These are phyloP conservation scores for Persicaria tinctoria DNA, from an alignment of 148 eudicot genomes.

Conservation along the genomic window DNA sequence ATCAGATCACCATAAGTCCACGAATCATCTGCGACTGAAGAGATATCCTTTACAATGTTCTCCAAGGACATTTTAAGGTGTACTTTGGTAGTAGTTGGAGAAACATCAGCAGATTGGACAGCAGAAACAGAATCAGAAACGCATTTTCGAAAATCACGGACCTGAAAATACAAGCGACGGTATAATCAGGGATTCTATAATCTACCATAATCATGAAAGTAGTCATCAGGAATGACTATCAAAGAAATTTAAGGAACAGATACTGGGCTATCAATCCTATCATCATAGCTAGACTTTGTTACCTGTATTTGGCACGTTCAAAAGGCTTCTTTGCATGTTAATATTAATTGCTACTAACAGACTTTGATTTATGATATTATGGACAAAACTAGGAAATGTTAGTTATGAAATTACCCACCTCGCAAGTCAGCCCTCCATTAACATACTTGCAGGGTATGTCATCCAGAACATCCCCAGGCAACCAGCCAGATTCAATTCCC, in stretches of 20 bases:
- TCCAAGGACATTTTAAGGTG: constrained; percentile 84
- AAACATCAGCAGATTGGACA: constrained; percentile 32
- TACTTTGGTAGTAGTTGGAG: constrained; percentile 51
- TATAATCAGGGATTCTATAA: neutral
- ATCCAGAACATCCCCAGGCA: constrained; percentile 86
- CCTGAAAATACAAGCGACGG: constrained; percentile 34
- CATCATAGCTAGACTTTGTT: neutral
- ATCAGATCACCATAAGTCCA: constrained; percentile 99
- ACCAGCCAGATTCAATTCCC: constrained; percentile 87
- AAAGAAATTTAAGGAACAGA: neutral
- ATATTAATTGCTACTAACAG: neutral
- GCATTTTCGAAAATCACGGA: constrained; percentile 80
- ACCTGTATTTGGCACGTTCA: neutral
- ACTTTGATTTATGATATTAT: neutral
- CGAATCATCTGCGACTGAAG: constrained; percentile 61
- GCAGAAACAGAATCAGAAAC: constrained; percentile 35
- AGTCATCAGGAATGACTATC: neutral
- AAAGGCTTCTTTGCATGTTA: neutral
- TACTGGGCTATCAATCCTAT: neutral
- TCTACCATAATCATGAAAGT: neutral
- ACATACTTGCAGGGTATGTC: constrained; percentile 87
- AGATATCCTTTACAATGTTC: constrained; percentile 92
- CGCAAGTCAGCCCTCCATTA: constrained; percentile 65
- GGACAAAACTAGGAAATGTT: constrained; percentile 10
- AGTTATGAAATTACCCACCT: constrained; percentile 42